phyloP scores from a whole-genome alignment of 208 protist genomes.

The Acanthamoeba sp. region DNA sequence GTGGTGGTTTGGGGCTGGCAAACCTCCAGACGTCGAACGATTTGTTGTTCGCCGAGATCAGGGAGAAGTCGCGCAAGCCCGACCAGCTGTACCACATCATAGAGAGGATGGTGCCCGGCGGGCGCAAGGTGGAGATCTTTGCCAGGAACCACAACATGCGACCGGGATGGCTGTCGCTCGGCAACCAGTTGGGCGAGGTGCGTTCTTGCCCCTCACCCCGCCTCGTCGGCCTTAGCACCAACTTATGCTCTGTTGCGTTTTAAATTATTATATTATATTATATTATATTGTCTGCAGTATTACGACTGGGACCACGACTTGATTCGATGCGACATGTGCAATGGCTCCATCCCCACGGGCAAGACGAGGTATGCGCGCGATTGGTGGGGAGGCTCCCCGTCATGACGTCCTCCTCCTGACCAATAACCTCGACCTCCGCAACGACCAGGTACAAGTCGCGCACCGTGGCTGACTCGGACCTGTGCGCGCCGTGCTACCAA shows the following conservation, averaged over 20 bases:
- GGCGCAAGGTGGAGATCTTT: conserved; percentile 85
- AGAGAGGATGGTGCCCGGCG: conserved; percentile 80
- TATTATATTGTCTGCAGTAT: conserved; percentile 1
- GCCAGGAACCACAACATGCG: conserved; percentile 82
- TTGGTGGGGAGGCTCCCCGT: too few relatives aligned
- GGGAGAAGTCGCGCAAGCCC: conserved; percentile 81
- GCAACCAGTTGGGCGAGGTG: conserved; percentile 80
- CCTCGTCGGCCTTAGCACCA: too few relatives aligned
- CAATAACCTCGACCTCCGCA: too few relatives aligned
- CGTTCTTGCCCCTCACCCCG: background rate
- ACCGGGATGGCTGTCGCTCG: conserved; percentile 83
- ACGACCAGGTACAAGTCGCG: conserved; percentile 74
- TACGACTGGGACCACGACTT: conserved; percentile 53
- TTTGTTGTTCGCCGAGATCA: conserved; percentile 77
- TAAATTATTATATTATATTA: too few relatives aligned
- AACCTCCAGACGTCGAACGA: conserved; percentile 76
- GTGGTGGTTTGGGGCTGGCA: background rate
- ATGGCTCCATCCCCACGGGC: conserved; percentile 38
- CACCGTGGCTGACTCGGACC: conserved; percentile 39
- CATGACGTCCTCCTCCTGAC: background rate
- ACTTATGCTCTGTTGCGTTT: too few relatives aligned
- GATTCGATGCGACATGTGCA: conserved; percentile 67
- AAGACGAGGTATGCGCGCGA: conserved; percentile 58
- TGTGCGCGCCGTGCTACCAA: conserved; percentile 64
- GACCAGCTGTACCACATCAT: conserved; percentile 84